Evolutionary conservation across 2,329 filamentous ascomycete genomes (phyloP).

Genomic region (Clonostachys byssicola): DNA sequence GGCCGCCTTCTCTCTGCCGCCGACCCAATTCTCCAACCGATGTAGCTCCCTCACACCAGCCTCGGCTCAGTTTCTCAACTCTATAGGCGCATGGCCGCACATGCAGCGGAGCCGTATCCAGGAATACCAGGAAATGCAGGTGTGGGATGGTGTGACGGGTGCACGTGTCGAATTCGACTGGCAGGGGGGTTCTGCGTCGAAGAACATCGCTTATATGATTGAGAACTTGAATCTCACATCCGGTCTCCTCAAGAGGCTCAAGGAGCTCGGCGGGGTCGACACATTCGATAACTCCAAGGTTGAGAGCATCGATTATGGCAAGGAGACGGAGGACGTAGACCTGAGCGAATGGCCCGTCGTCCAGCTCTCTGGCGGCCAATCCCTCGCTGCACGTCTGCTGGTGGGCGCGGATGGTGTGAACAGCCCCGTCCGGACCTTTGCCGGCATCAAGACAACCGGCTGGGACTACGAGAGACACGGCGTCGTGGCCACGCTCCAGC

Average conservation of each 20-base stretch:
- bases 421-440: slow-evolving; percentile 86
- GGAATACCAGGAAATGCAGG: slow-evolving; percentile 92
- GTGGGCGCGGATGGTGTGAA: slow-evolving; percentile 94
- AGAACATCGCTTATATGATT: slow-evolving; percentile 89
- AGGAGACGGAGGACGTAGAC: slow-evolving; percentile 65
- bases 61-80: slow-evolving; percentile 76
- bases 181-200: slow-evolving; percentile 37
- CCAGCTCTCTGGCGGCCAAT: slow-evolving; percentile 61
- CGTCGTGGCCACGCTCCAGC: slow-evolving; percentile 80
- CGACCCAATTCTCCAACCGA: slow-evolving; percentile 79
- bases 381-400: slow-evolving; percentile 76
- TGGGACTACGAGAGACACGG: slow-evolving; percentile 94
- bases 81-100: slow-evolving; percentile 82
- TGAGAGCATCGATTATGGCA: slow-evolving; percentile 72
- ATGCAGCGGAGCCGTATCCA: slow-evolving; percentile 72
- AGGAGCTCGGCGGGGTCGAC: slow-evolving; percentile 63
- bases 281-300: slow-evolving; percentile 76
- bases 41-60: slow-evolving; percentile 92
- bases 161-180: slow-evolving; percentile 88
- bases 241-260: slow-evolving; percentile 68
- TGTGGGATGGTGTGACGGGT: slow-evolving; percentile 92
- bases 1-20: slow-evolving; percentile 60
- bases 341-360: slow-evolving; percentile 86
- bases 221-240: slow-evolving; percentile 90
- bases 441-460: slow-evolving; percentile 77